These are phyloP conservation scores for Aureobasidium vineae DNA, from an alignment of 2,329 filamentous ascomycete genomes.

Conservation along the genomic window DNA sequence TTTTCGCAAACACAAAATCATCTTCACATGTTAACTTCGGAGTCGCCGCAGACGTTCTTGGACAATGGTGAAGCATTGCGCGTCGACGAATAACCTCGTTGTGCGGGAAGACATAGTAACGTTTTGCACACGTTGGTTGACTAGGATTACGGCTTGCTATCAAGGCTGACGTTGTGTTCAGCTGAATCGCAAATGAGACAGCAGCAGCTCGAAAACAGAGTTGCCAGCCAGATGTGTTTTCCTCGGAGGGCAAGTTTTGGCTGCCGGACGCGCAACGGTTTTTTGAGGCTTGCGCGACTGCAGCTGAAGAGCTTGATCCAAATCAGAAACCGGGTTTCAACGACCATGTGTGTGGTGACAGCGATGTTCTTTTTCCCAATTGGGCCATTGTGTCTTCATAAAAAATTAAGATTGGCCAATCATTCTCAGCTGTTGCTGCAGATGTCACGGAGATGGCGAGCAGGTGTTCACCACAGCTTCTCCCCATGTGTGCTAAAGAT, in stretches of 20 bases:
- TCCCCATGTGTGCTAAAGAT: too few relatives aligned
- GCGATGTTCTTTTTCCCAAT: not conserved
- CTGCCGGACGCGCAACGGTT: not conserved
- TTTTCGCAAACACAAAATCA: not conserved
- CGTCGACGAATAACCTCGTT: not conserved
- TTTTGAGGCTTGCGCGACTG: not conserved
- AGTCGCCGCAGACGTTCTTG: not conserved
- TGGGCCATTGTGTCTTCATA: not conserved
- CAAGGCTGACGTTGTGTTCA: not conserved
- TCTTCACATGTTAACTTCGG: not conserved
- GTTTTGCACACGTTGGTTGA: not conserved
- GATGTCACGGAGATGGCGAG: not conserved
- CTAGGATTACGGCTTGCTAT: not conserved
- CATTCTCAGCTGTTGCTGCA: not conserved
- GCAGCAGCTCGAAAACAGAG: not conserved
- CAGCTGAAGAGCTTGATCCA: not conserved
- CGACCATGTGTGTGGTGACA: not conserved
- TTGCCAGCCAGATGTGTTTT: not conserved
- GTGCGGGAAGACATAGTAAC: not conserved
- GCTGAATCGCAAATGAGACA: not conserved
- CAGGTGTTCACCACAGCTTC: not conserved
- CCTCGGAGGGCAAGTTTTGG: not conserved
- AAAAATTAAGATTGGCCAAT: not conserved
- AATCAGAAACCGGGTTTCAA: slow-evolving; percentile 7
- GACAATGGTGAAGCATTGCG: not conserved